A percentile compares a stretch with the other conserved stretches of the same genome.
These are phyloP conservation scores for Pulveroboletus sp. DNA, from an alignment of 768 basidiomycete genomes.

Conservation along the genomic window DNA sequence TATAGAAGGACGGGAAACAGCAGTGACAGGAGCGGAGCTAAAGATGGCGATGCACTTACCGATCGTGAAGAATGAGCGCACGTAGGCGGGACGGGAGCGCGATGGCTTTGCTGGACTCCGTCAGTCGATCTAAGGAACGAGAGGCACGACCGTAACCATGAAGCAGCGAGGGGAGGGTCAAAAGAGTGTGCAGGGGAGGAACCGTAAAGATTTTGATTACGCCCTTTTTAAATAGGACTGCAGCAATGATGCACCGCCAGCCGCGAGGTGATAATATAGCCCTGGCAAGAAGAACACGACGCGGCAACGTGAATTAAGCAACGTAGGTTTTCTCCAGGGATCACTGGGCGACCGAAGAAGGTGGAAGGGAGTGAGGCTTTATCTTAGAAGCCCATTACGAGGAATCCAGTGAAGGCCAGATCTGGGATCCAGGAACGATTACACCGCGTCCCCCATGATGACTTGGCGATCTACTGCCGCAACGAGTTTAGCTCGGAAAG, in stretches of 20 bases:
- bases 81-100: neutral
- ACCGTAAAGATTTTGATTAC: slow-evolving; percentile 1
- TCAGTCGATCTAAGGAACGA: slow-evolving; percentile 5
- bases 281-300: slow-evolving; percentile 12
- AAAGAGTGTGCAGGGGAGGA: slow-evolving; percentile 6
- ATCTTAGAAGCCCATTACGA: slow-evolving; percentile 13
- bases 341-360: neutral
- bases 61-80: slow-evolving; percentile 21
- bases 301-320: slow-evolving; percentile 7
- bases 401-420: slow-evolving; percentile 3
- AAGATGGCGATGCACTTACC: slow-evolving; percentile 16
- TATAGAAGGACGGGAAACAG: slow-evolving; percentile 5
- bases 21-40: slow-evolving; percentile 2
- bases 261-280: slow-evolving; percentile 14
- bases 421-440: slow-evolving; percentile 14
- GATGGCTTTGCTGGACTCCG: neutral
- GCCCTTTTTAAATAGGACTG: slow-evolving; percentile 16
- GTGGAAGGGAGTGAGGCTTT: neutral
- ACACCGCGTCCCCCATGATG: neutral
- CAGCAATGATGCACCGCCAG: slow-evolving; percentile 5
- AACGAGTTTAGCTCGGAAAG: neutral
- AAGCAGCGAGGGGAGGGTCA: slow-evolving; percentile 10
- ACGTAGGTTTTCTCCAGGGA: neutral
- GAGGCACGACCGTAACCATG: slow-evolving; percentile 15
- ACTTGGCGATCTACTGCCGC: slow-evolving; percentile 20